Evolutionary conservation across 495 filamentous ascomycete species (phyloP).

Genomic region (Tricharina praecox): DNA sequence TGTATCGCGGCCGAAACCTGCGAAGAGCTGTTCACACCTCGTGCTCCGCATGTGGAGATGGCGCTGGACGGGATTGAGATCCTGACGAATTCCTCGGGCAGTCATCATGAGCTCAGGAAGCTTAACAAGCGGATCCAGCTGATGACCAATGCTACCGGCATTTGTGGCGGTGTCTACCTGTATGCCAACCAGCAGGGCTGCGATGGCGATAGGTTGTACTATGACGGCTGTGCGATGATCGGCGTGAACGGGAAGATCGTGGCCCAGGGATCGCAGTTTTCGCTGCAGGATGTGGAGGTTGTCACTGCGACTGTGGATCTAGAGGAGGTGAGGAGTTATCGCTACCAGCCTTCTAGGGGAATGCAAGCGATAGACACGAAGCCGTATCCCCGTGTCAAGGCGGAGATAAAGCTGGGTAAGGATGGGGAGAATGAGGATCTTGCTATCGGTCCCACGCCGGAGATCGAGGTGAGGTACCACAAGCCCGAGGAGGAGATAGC

Average conservation of each 20-base stretch:
- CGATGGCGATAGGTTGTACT: constrained; percentile 43
- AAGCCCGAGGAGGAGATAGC: constrained; percentile 52
- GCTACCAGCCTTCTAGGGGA: constrained; percentile 37
- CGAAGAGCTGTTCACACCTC: constrained; percentile 62
- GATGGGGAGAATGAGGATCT: constrained; percentile 26
- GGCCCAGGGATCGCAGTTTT: constrained; percentile 58
- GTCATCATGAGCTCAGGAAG: constrained; percentile 59
- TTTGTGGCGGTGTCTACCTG: constrained; percentile 57
- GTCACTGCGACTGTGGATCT: constrained; percentile 66
- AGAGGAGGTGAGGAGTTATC: constrained; percentile 48
- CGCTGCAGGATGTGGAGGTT: constrained; percentile 68
- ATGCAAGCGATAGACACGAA: constrained; percentile 36
- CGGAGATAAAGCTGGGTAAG: constrained; percentile 29
- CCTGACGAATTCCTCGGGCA: constrained; percentile 58
- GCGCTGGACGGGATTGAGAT: constrained; percentile 53
- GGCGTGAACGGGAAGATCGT: constrained; percentile 56
- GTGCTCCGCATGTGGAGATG: constrained; percentile 37
- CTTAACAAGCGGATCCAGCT: constrained; percentile 55
- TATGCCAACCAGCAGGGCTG: constrained; percentile 61
- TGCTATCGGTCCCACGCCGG: constrained; percentile 29
- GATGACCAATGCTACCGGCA: constrained; percentile 53
- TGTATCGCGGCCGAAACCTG: constrained; percentile 59
- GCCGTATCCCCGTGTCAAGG: constrained; percentile 31
- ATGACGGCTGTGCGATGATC: constrained; percentile 64
- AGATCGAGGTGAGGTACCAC: constrained; percentile 36